These are phyloP conservation scores for Lentinula novae-zelandiae DNA, from an alignment of 1,284 basidiomycete species.

Conservation along the genomic window DNA sequence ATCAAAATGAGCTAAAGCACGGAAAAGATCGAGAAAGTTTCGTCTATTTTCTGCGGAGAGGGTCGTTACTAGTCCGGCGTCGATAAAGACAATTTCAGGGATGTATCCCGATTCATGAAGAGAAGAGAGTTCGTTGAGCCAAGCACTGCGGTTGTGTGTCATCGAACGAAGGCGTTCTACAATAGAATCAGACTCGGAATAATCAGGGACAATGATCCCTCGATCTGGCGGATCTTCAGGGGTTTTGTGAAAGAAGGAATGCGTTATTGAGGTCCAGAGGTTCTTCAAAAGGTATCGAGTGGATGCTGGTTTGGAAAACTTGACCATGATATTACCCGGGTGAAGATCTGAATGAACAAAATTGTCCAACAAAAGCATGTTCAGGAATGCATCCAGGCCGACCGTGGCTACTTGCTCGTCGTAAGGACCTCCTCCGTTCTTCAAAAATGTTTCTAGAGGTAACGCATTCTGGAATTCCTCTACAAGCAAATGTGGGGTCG, in stretches of 20 bases:
- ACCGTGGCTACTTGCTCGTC: conserved; percentile 89
- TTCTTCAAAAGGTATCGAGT: conserved; percentile 57
- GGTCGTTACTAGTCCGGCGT: conserved; percentile 91
- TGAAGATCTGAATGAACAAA: conserved; percentile 96
- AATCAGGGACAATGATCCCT: conserved; percentile 25
- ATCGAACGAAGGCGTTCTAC: conserved; percentile 66
- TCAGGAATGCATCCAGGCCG: conserved; percentile 96
- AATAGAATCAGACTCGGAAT: conserved; percentile 60
- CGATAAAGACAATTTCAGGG: conserved; percentile 95
- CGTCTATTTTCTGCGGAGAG: conserved; percentile 78
- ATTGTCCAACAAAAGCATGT: conserved; percentile 98
- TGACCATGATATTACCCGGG: conserved; percentile 97
- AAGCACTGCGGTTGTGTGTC: conserved; percentile 55
- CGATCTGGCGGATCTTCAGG: conserved; percentile 33
- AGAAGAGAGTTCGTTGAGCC: conserved; percentile 67
- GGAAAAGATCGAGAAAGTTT: conserved; percentile 97
- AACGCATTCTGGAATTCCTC: conserved; percentile 95
- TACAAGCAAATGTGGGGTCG: conserved; percentile 78
- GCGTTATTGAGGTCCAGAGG: conserved; percentile 39
- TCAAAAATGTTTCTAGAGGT: conserved; percentile 86
- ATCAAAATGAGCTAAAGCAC: conserved; percentile 94
- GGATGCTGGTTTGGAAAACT: conserved; percentile 81
- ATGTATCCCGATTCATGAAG: conserved; percentile 78
- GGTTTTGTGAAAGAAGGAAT: conserved; percentile 34
- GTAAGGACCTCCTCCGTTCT: conserved; percentile 88